These are phyloP conservation scores for Boletus holoroseus DNA, from an alignment of 1,284 basidiomycete species.

Conservation along the genomic window DNA sequence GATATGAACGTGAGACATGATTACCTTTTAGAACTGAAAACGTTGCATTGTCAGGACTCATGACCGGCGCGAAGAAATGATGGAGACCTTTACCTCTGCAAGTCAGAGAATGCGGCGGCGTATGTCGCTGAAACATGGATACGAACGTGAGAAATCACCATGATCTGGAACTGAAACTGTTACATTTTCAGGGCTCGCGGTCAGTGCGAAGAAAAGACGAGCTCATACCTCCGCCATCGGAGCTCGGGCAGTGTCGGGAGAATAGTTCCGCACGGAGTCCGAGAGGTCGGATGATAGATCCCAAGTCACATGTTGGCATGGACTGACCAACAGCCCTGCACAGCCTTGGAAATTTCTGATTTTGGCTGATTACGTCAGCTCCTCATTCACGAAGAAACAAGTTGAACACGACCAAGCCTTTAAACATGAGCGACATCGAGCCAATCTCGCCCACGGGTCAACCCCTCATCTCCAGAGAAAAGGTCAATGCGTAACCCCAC, in stretches of 20 bases:
- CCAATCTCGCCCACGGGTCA: constrained; percentile 33
- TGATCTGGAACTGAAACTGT: background rate
- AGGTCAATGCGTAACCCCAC: constrained; percentile 23
- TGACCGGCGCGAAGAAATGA: background rate
- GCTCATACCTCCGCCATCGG: too few species aligned
- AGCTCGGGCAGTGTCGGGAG: too few species aligned
- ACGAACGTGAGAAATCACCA: background rate
- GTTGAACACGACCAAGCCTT: background rate
- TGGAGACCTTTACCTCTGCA: background rate
- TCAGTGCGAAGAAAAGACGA: background rate
- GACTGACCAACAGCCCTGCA: too few species aligned
- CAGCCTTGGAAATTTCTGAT: too few species aligned
- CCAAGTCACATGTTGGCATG: too few species aligned
- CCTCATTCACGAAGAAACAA: background rate
- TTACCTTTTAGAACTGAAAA: background rate
- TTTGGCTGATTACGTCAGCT: constrained; percentile 12
- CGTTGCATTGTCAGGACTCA: background rate
- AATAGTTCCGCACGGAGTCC: too few species aligned
- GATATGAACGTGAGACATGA: background rate
- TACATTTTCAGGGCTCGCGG: background rate
- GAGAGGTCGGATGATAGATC: too few species aligned
- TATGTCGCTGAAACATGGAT: background rate
- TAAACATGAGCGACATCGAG: constrained; percentile 35
- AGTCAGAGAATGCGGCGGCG: background rate
- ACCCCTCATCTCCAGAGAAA: constrained; percentile 39